Percentiles rank a stretch among this genome's conserved stretches.
Conservation (phyloP, 345 rosid species). For the Orychophragmus violaceus region DNA sequence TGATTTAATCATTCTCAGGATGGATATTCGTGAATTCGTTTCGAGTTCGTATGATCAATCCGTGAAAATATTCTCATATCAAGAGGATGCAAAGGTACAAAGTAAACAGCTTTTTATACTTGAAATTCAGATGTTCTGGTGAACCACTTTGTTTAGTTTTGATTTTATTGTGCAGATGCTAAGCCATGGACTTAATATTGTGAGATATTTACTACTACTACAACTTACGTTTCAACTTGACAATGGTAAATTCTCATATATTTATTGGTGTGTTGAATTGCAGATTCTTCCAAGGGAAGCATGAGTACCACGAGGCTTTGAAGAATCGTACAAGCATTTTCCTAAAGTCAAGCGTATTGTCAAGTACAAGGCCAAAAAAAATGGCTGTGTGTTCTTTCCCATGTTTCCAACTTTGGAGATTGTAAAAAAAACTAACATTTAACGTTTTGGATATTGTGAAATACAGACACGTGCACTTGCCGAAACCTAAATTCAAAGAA, state of each 20-base stretch:
- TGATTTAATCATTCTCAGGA: constrained; percentile 35
- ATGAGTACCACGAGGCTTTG: constrained; percentile 72
- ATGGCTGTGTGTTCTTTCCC: background rate
- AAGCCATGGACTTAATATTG: background rate
- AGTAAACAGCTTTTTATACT: background rate
- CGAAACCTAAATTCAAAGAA: constrained; percentile 76
- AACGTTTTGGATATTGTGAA: constrained; percentile 22
- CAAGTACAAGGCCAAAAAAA: constrained; percentile 37
- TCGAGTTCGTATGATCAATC: constrained; percentile 97
- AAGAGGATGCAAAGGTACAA: constrained; percentile 95
- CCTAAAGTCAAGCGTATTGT: constrained; percentile 84
- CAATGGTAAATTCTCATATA: background rate
- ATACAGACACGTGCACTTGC: constrained; percentile 84
- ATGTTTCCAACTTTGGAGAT: background rate
- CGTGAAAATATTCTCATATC: constrained; percentile 78
- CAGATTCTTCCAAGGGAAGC: constrained; percentile 93
- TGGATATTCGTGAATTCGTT: constrained; percentile 96
- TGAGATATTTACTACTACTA: background rate
- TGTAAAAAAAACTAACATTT: background rate
- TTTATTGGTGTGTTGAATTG: background rate
- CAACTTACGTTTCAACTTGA: background rate
- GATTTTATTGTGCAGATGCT: background rate
- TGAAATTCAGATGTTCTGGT: background rate
- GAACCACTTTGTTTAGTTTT: background rate
- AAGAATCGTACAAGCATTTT: constrained; percentile 88